phyloP scores from a whole-genome alignment of 1,139 yeast genomes.

The Arxiozyma telluris region DNA sequence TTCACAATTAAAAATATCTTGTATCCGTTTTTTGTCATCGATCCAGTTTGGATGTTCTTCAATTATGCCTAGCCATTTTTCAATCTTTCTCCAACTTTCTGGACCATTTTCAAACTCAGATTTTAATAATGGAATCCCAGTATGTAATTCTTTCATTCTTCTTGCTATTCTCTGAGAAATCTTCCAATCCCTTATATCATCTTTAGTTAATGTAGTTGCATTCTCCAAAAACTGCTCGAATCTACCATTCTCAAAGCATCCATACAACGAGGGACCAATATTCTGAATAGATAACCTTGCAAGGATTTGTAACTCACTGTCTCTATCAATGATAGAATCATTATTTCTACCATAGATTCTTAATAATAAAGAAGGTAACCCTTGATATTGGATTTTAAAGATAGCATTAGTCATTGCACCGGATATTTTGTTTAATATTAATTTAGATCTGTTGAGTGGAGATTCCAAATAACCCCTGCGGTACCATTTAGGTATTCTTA shows the following conservation, averaged over 20 bases:
- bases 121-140: conserved; percentile 56
- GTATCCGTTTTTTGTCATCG: conserved; percentile 29
- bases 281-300: conserved; percentile 64
- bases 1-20: conserved; percentile 40
- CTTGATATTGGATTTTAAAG: conserved; percentile 47
- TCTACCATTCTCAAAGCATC: conserved; percentile 76
- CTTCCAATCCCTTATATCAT: conserved; percentile 64
- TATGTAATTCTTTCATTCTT: conserved; percentile 91
- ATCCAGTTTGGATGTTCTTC: conserved; percentile 33
- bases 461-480: conserved; percentile 21
- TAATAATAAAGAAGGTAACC: conserved; percentile 44
- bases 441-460: conserved; percentile 27
- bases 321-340: conserved; percentile 78
- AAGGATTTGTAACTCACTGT: conserved; percentile 63
- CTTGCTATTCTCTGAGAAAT: conserved; percentile 82
- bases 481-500: conserved; percentile 75
- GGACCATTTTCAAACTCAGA: conserved; percentile 52
- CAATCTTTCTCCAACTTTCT: conserved; percentile 57
- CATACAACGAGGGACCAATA: conserved; percentile 83
- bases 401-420: conserved; percentile 94
- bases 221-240: conserved; percentile 68
- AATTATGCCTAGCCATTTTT: conserved; percentile 60
- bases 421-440: conserved; percentile 57
- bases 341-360: conserved; percentile 90
- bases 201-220: conserved; percentile 51